A percentile compares a stretch with the other conserved stretches of the same genome.
phyloP scores from a whole-genome alignment of 2,329 filamentous ascomycete genomes.

The Ophiobolus disseminans region DNA sequence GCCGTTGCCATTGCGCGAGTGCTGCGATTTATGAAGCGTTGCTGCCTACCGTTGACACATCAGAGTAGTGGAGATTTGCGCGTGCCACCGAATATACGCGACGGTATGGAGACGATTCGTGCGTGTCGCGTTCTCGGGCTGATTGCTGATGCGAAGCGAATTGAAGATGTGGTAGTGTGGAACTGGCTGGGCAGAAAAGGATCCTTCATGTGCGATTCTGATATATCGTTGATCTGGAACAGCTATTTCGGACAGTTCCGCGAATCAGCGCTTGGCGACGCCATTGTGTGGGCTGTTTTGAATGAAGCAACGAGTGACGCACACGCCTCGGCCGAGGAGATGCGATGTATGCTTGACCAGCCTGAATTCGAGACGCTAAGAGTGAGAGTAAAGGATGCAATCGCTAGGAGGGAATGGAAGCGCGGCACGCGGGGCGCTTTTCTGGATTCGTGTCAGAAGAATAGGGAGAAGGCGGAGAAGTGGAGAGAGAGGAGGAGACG shows the following conservation, averaged over 20 bases:
- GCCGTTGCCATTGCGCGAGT: slow-evolving; percentile 2
- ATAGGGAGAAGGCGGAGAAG: not conserved
- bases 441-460: not conserved
- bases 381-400: slow-evolving; percentile 1
- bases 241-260: slow-evolving; percentile 1
- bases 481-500: not conserved
- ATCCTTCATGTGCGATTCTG: not conserved
- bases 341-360: slow-evolving; percentile 10
- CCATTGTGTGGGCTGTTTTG: slow-evolving; percentile 5
- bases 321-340: slow-evolving; percentile 6
- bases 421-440: not conserved
- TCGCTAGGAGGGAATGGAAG: slow-evolving; percentile 5
- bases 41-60: not conserved
- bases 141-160: slow-evolving; percentile 3
- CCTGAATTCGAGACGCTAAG: slow-evolving; percentile 5
- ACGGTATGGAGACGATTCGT: slow-evolving; percentile 4
- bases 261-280: slow-evolving; percentile 4
- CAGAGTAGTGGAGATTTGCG: slow-evolving; percentile 1
- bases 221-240: slow-evolving; percentile 10
- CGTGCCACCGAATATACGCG: slow-evolving; percentile 6
- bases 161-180: not conserved
- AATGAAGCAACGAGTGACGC: not conserved
- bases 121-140: slow-evolving; percentile 8
- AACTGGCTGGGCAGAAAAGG: not conserved
- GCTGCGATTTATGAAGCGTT: slow-evolving; percentile 12